These are phyloP conservation scores for Diaporthe vexans DNA, from an alignment of 2,329 filamentous ascomycete genomes.

Conservation along the genomic window DNA sequence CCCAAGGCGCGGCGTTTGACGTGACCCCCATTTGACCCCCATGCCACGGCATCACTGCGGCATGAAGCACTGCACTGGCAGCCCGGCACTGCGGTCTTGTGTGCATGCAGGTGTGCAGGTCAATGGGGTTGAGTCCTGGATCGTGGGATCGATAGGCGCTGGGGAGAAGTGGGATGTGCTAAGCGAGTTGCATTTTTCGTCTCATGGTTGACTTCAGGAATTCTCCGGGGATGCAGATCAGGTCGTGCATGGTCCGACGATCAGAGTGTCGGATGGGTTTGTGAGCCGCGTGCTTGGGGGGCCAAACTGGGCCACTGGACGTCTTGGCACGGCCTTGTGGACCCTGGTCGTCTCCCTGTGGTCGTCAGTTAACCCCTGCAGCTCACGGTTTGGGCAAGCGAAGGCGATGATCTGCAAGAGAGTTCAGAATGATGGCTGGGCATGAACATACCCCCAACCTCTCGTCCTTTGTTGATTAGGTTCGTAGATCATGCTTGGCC, in stretches of 20 bases:
- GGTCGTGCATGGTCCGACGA: conserved; percentile 33
- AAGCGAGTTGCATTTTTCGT: conserved; percentile 33
- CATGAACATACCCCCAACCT: conserved; percentile 14
- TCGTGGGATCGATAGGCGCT: neutral
- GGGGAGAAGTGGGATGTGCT: neutral
- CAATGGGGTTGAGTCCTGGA: neutral
- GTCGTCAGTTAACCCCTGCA: neutral
- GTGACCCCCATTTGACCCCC: neutral
- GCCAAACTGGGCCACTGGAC: neutral
- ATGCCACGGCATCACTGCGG: neutral
- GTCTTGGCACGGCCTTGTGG: conserved; percentile 25
- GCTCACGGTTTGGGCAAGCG: neutral
- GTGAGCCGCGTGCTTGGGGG: conserved; percentile 22
- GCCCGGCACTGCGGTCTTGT: neutral
- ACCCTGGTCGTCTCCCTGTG: neutral
- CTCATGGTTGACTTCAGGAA: conserved; percentile 23
- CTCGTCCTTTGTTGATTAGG: conserved; percentile 8
- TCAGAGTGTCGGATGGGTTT: conserved; percentile 31
- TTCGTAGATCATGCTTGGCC: conserved; percentile 30
- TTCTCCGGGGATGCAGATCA: conserved; percentile 12
- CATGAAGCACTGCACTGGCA: neutral
- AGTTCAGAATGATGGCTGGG: neutral
- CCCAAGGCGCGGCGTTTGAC: conserved; percentile 1
- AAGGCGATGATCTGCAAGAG: conserved; percentile 23
- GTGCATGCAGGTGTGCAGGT: no score